A percentile compares a stretch with the other conserved stretches of the same genome.
Evolutionary conservation across 768 basidiomycete genomes (phyloP).

Genomic region (Suillus lakei): DNA sequence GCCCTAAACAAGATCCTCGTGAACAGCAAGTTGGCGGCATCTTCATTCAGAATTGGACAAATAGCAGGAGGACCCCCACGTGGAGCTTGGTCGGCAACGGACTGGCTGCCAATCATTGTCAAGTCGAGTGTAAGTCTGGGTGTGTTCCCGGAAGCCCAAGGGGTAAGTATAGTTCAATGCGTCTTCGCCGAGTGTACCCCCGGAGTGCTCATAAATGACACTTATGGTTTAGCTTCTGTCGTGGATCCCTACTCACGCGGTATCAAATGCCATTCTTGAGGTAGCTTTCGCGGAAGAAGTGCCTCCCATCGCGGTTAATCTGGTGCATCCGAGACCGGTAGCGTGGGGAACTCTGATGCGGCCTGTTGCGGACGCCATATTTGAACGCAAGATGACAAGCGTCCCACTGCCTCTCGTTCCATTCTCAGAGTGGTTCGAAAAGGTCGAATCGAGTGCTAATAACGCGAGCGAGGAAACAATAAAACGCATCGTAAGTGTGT

Average conservation of each 20-base stretch:
- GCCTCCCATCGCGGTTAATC: constrained; percentile 21
- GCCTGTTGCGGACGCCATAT: constrained; percentile 16
- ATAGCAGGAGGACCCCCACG: neutral
- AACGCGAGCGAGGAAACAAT: constrained; percentile 22
- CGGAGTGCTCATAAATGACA: neutral
- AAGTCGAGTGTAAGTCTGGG: constrained; percentile 33
- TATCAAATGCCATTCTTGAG: constrained; percentile 25
- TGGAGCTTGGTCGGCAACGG: constrained; percentile 37
- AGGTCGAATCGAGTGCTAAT: constrained; percentile 18
- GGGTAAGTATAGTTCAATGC: constrained; percentile 32
- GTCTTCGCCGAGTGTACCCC: neutral
- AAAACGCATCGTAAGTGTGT: constrained; percentile 29
- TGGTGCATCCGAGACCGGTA: constrained; percentile 31
- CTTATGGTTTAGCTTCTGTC: constrained; percentile 17
- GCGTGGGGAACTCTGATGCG: constrained; percentile 23
- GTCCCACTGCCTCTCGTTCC: constrained; percentile 30
- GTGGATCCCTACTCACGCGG: constrained; percentile 26
- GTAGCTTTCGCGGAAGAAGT: constrained; percentile 12
- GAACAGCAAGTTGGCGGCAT: constrained; percentile 32
- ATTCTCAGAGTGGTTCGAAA: constrained; percentile 32
- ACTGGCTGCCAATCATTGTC: constrained; percentile 39
- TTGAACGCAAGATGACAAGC: constrained; percentile 7
- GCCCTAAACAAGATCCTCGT: constrained; percentile 13
- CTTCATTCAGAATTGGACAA: constrained; percentile 32
- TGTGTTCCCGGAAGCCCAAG: constrained; percentile 31